A percentile compares a stretch with the other conserved stretches of the same genome.
Conservation (phyloP, 202 grass and related monocot genomes). For the Saccharum hybrid region DNA sequence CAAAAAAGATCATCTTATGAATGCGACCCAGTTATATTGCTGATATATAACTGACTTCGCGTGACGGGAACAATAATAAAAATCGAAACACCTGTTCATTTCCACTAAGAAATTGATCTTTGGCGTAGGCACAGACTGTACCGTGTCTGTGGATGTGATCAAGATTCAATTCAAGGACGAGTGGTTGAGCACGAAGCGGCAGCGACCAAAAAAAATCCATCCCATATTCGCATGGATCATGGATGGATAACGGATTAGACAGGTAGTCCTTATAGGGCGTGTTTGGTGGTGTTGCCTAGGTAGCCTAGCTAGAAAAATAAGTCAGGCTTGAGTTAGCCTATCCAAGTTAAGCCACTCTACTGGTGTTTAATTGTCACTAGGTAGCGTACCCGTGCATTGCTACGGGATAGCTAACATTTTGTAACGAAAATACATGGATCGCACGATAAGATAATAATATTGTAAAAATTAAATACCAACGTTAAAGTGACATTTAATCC, state of each 20-base stretch:
- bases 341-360: too few relatives aligned
- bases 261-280: too few relatives aligned
- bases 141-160: not conserved
- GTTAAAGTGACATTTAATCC: too few relatives aligned
- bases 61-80: not conserved
- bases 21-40: constrained; percentile 25
- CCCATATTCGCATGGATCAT: not conserved
- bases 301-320: too few relatives aligned
- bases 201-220: not conserved
- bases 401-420: too few relatives aligned
- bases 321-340: too few relatives aligned
- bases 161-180: not conserved
- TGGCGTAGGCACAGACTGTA: not conserved
- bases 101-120: not conserved
- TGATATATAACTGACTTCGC: constrained; percentile 27
- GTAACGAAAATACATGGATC: too few relatives aligned
- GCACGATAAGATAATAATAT: too few relatives aligned
- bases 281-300: too few relatives aligned
- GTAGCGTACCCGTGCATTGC: too few relatives aligned
- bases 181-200: constrained; percentile 27
- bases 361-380: too few relatives aligned
- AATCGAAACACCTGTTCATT: not conserved
- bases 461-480: too few relatives aligned
- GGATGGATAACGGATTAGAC: not conserved
- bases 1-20: constrained; percentile 20